Evolutionary conservation across 192 early-diverging fungal species (phyloP).

Genomic region (Backusella macrospora): DNA sequence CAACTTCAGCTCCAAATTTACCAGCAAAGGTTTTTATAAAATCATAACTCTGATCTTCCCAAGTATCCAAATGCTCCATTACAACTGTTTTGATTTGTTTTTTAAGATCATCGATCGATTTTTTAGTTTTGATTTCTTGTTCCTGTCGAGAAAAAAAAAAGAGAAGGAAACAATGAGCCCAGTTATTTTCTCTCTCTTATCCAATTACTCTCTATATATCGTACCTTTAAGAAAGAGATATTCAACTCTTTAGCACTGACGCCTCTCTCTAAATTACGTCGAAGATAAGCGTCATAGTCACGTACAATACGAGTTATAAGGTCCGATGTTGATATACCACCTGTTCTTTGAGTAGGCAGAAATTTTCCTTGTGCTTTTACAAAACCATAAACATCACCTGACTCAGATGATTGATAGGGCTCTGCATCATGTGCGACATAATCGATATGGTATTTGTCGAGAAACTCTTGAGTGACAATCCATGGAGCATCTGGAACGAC

Average conservation of each 20-base stretch:
- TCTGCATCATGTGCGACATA: conserved; percentile 85
- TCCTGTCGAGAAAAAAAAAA: conserved; percentile 42
- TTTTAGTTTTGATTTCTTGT: conserved; percentile 74
- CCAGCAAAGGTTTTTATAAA: conserved; percentile 68
- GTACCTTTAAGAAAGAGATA: conserved; percentile 77
- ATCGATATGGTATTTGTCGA: conserved; percentile 77
- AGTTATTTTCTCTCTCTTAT: not conserved
- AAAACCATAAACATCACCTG: conserved; percentile 78
- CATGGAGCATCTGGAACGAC: conserved; percentile 78
- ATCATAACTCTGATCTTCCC: conserved; percentile 75
- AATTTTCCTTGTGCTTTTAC: conserved; percentile 74
- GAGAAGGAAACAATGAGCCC: not conserved
- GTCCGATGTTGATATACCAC: conserved; percentile 81
- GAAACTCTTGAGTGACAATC: conserved; percentile 73
- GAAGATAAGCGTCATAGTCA: conserved; percentile 82
- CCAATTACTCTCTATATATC: not conserved
- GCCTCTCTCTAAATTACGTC: conserved; percentile 82
- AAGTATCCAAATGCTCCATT: conserved; percentile 65
- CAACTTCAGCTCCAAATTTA: conserved; percentile 64
- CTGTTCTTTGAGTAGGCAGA: conserved; percentile 73
- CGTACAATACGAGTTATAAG: conserved; percentile 84
- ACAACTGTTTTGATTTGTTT: conserved; percentile 70
- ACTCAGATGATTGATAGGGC: conserved; percentile 76
- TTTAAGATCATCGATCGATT: conserved; percentile 66
- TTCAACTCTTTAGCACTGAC: conserved; percentile 80